Conservation (phyloP, 768 basidiomycete species). For the Phylloporus scabripes region DNA sequence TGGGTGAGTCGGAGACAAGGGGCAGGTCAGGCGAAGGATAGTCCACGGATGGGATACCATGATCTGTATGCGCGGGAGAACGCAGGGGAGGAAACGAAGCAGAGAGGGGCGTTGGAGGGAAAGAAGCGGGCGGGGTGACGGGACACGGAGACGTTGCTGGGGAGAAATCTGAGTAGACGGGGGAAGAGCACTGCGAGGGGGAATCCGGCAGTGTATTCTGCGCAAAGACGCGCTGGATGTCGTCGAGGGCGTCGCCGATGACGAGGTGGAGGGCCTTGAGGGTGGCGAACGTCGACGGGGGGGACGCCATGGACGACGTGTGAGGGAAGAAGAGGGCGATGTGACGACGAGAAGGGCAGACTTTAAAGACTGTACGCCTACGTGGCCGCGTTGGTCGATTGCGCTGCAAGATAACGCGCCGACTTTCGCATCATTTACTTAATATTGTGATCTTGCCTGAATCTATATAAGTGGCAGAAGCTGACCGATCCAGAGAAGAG, state of each 20-base stretch:
- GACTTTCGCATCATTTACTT: constrained; percentile 9
- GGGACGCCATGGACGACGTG: constrained; percentile 17
- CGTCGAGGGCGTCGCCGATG: constrained; percentile 62
- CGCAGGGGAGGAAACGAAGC: constrained; percentile 16
- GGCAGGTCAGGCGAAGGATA: constrained; percentile 55
- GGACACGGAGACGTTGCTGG: constrained; percentile 23
- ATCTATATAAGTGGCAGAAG: constrained; percentile 14
- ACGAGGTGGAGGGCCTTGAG: constrained; percentile 61
- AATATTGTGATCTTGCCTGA: background rate
- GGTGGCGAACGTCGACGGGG: constrained; percentile 55
- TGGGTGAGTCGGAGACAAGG: constrained; percentile 39
- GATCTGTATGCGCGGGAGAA: constrained; percentile 5
- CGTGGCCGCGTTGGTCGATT: background rate
- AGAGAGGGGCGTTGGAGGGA: constrained; percentile 29
- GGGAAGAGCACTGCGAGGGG: constrained; percentile 12
- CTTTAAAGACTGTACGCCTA: constrained; percentile 13
- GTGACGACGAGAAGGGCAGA: constrained; percentile 6
- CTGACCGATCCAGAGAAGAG: constrained; percentile 16
- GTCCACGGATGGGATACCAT: constrained; percentile 26
- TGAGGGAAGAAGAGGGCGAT: constrained; percentile 7
- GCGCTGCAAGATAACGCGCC: too few species aligned
- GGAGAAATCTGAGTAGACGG: constrained; percentile 28
- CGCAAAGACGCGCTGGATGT: constrained; percentile 58
- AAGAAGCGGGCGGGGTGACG: constrained; percentile 23
- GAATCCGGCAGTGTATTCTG: constrained; percentile 11